These are phyloP conservation scores for Cucumis melo DNA, from an alignment of 306 rosid genomes.

Conservation along the genomic window DNA sequence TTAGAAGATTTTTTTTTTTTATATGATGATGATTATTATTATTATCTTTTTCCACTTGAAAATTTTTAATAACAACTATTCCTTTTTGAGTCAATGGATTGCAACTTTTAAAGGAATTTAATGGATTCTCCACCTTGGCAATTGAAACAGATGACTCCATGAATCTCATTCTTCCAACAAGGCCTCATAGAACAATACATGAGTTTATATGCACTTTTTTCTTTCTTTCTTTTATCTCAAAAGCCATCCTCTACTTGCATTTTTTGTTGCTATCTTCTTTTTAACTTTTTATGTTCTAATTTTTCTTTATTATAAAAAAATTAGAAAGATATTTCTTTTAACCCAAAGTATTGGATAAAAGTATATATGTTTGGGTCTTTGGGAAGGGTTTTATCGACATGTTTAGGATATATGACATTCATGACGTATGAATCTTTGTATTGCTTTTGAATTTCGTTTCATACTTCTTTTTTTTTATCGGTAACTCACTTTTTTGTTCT, in stretches of 20 bases:
- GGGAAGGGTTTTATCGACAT: neutral
- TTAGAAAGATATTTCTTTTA: neutral
- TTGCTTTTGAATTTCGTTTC: neutral
- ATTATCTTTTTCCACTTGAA: neutral
- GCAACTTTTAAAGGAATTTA: neutral
- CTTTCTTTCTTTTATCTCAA: neutral
- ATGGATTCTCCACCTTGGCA: slow-evolving; percentile 9
- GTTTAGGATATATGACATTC: no score
- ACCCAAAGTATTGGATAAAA: no score
- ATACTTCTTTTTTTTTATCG: neutral
- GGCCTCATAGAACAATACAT: neutral
- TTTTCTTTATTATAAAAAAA: neutral
- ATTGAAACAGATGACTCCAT: neutral
- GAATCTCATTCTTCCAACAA: slow-evolving; percentile 8
- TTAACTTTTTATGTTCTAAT: neutral
- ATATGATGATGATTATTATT: no score
- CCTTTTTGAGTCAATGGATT: slow-evolving; percentile 3
- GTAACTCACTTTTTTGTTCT: neutral
- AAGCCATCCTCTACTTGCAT: neutral
- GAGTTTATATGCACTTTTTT: neutral
- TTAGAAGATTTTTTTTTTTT: neutral
- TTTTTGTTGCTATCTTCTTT: neutral
- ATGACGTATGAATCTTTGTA: no score
- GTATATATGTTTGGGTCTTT: no score
- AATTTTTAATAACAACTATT: neutral